A percentile compares a stretch with the other conserved stretches of the same genome.
These are phyloP conservation scores for Dictyostelium brefeldianum DNA, from an alignment of 78 protist genomes.

Conservation along the genomic window DNA sequence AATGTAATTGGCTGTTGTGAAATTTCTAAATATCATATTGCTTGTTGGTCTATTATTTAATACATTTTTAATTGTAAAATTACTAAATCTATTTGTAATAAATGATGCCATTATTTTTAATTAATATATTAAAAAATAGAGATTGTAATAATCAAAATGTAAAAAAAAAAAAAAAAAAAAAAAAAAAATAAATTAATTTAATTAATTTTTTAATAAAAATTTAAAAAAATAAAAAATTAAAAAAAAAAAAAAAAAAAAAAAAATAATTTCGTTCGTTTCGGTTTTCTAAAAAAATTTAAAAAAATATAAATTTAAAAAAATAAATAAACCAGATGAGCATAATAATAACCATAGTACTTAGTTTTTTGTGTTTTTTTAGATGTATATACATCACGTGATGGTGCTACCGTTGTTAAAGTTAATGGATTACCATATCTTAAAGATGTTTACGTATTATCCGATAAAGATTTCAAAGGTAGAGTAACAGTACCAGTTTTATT, in stretches of 20 bases:
- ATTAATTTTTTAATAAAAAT: too few relatives aligned
- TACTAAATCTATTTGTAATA: conserved; percentile 17
- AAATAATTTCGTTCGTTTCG: not conserved
- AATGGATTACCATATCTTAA: conserved; percentile 20
- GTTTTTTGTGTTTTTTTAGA: too few relatives aligned
- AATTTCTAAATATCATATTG: not conserved
- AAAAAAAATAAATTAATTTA: too few relatives aligned
- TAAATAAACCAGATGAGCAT: too few relatives aligned
- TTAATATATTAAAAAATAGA: not conserved
- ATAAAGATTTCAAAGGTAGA: conserved; percentile 54
- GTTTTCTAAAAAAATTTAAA: not conserved
- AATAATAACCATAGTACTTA: too few relatives aligned
- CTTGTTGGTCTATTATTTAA: not conserved
- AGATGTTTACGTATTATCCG: conserved; percentile 2
- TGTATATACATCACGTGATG: too few relatives aligned
- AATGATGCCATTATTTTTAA: conserved; percentile 7
- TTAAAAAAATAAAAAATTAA: too few relatives aligned
- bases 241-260: not conserved
- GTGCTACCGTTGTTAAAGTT: conserved; percentile 41
- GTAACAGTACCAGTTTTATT: conserved; percentile 93
- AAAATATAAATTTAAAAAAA: not conserved
- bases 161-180: conserved; percentile 9
- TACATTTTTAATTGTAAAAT: not conserved
- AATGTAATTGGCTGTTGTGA: conserved; percentile 12
- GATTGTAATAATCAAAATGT: not conserved